A percentile compares a stretch with the other conserved stretches of the same genome.
Conservation (phyloP, 345 rosid genomes). For the Eucalyptus marginata region DNA sequence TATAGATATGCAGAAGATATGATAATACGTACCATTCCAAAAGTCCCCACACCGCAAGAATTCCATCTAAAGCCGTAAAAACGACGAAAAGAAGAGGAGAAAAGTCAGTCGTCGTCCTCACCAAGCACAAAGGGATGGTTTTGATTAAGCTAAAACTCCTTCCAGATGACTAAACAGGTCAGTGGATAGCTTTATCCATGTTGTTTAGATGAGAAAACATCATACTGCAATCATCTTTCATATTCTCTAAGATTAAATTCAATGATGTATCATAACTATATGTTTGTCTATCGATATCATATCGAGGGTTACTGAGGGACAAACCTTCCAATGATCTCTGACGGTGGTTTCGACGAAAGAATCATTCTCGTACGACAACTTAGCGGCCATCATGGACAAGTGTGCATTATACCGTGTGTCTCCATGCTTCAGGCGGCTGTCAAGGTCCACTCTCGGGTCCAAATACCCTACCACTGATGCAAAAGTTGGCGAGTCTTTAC, state of each 20-base stretch:
- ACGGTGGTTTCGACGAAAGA: constrained; percentile 14
- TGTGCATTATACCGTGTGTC: constrained; percentile 19
- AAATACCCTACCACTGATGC: constrained; percentile 16
- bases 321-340: constrained; percentile 28
- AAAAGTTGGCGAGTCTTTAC: constrained; percentile 17
- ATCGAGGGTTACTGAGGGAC: neutral
- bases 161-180: neutral
- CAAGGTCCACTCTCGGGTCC: constrained; percentile 32
- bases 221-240: neutral
- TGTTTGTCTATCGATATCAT: neutral
- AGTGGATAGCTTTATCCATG: neutral
- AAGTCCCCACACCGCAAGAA: neutral
- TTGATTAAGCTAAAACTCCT: neutral
- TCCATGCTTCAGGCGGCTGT: constrained; percentile 8
- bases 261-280: neutral
- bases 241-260: neutral
- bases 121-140: neutral
- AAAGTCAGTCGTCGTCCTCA: neutral
- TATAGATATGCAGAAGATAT: neutral
- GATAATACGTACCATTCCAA: neutral
- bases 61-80: neutral
- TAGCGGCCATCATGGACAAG: constrained; percentile 45
- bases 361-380: constrained; percentile 34
- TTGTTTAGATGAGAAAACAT: neutral
- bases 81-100: neutral